phyloP scores from a whole-genome alignment of 306 rosid genomes.

The Cicer yamashitae region DNA sequence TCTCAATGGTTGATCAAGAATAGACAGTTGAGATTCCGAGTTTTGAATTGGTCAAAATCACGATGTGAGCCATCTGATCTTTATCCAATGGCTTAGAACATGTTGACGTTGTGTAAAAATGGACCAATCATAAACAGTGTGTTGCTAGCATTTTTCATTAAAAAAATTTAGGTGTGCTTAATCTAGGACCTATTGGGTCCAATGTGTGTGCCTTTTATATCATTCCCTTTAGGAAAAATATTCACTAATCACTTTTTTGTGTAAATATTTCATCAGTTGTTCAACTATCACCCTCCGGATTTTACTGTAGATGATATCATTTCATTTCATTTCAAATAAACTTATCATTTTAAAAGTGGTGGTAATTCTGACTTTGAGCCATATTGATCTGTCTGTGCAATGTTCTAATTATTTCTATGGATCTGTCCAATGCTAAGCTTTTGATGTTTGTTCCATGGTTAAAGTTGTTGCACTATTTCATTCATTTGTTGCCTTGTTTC shows the following conservation, averaged over 20 bases:
- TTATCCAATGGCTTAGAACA: neutral
- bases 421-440: neutral
- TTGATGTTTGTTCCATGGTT: slow-evolving; percentile 11
- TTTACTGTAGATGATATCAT: slow-evolving; percentile 14
- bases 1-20: no score
- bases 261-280: neutral
- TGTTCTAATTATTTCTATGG: neutral
- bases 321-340: slow-evolving; percentile 13
- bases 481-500: neutral
- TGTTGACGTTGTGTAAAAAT: neutral
- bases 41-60: no score
- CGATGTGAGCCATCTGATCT: no score
- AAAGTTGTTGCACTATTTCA: slow-evolving; percentile 6
- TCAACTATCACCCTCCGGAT: neutral
- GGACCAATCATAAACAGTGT: neutral
- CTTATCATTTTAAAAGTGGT: neutral
- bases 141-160: neutral
- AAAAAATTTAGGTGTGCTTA: neutral
- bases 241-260: neutral
- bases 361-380: neutral
- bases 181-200: neutral
- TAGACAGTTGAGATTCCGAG: no score
- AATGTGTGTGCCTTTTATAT: neutral
- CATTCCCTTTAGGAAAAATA: neutral
- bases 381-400: slow-evolving; percentile 19